Base-by-base conservation (phyloP, 441 rosid genomes). In the Pelargonium citronellum region DNA sequence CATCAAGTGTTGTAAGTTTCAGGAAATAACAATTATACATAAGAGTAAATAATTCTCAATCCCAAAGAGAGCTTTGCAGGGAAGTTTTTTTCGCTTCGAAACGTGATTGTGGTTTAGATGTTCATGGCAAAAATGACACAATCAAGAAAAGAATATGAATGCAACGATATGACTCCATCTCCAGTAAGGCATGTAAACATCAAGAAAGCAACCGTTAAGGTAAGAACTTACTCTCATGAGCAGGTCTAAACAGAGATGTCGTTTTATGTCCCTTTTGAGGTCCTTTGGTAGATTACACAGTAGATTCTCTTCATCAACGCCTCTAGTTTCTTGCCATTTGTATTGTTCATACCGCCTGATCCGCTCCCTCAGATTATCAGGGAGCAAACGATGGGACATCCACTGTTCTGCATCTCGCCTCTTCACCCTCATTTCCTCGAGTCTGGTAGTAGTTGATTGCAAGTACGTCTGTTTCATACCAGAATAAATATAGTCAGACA, bases 311-410 rank as follows among this genome's bases (percentile, higher is more conserved):
- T 76, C 83, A 3, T 79, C 66, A 9, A 79, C 82, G 27, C 82
- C 82, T 76, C 82, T 68, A n/a, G 79, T 79, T 70, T 78, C 75
- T 70, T 73, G 78, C 80, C 83, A 79, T 57, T 77, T 79, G 67
- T 76, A 76, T 67, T 79, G 83, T 61, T 68, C 57, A 60, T 73
- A 79, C 8, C 76, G 75, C 39, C 72, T 75, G 7, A 79, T 75
- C 0, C 80, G 76, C 62, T 79, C 78, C 72, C 74, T 78, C 62
- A 79, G 73, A 47, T 39, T 73, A 7, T 67, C 71, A 19, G 83
- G 78, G 16, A 79, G 67, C 64, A 73, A 71, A 24, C 80, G 74
- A 74, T 76, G 80, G 61, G 78, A 19, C 83, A 79, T 79, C 80
- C 80, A 79, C 47, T 76, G 78, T 51, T 79, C 83, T 61, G 73